Evolutionary conservation across 1,139 yeast genomes (phyloP), one percentile per base, ranked within the genome.

Genomic region (Pneumocystis oryctolagi): DNA sequence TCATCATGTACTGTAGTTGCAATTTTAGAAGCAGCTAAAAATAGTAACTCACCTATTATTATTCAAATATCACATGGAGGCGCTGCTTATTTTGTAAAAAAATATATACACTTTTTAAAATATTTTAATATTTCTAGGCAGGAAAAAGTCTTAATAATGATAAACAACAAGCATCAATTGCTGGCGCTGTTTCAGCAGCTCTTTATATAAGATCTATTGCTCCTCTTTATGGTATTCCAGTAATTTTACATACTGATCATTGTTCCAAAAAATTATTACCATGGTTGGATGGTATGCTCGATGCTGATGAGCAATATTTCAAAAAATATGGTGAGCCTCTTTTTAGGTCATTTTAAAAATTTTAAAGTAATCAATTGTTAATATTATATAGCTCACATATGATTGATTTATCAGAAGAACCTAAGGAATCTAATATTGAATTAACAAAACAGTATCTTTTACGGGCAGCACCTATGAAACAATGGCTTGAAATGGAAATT

Each of bases 401-500:
- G 99, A 84, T 92, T 78, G 99, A 92, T 78, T 80, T 92, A 73
- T 89, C 97, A 66, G 99, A 94, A 80, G 98, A 92, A 81, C 71
- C 88, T 68, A 97, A 94, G 77, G 95, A 89, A 68, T 95, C 86
- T 80, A 92, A 92, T 87, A 92, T 94, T 74, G 86, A 83, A 69
- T 85, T 88, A 70, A 90, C 97, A 82, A 95, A 79, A 78, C 86
- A 89, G 81, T 94, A 94, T 84, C 92, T 94, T 80, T 81, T 81
- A 77, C 89, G 95, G 79, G 89, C 89, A 84, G 80, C 95, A 76
- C 89, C 88, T 80, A 82, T 90, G 84, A 82, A 83, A 81, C 97
- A 92, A 82, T 92, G 94, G 92, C 84, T 92, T 76, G 99, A 92
- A 83, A 94, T 92, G 98, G 99, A 92, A 83, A 92, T 92, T 76